A percentile compares a stretch with the other conserved stretches of the same genome.
These are phyloP conservation scores for Claviceps arundinis DNA, from an alignment of 2,329 filamentous ascomycete species.

Conservation along the genomic window DNA sequence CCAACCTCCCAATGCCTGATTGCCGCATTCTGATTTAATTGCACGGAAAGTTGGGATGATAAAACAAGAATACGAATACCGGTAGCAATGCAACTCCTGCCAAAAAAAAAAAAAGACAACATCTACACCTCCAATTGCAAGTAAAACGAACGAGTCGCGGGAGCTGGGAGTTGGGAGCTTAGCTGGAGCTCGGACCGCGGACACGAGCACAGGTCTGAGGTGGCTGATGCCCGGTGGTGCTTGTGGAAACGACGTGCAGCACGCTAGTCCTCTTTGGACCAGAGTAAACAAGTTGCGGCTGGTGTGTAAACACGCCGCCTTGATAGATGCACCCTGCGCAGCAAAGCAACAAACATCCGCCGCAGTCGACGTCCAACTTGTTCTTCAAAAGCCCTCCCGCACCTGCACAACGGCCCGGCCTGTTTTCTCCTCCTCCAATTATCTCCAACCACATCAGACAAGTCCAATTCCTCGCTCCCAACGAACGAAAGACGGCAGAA, in stretches of 20 bases:
- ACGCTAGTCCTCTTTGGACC: slow-evolving; percentile 13
- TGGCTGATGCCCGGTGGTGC: background rate
- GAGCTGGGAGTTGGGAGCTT: too few species aligned
- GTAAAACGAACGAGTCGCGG: too few species aligned
- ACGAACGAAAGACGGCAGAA: slow-evolving; percentile 21
- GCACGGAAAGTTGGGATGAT: too few species aligned
- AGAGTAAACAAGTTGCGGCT: slow-evolving; percentile 14
- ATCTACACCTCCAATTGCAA: too few species aligned
- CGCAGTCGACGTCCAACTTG: background rate
- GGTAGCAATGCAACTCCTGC: too few species aligned
- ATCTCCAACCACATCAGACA: slow-evolving; percentile 23
- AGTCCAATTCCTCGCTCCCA: slow-evolving; percentile 4
- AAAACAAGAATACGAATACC: too few species aligned
- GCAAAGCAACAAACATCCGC: background rate
- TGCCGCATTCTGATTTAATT: too few species aligned
- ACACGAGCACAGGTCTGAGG: background rate
- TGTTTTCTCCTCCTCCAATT: slow-evolving; percentile 23
- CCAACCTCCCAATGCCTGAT: too few species aligned
- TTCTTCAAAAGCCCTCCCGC: slow-evolving; percentile 25
- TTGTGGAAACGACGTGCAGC: slow-evolving; percentile 9
- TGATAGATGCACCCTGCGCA: slow-evolving; percentile 14
- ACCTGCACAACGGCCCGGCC: slow-evolving; percentile 17
- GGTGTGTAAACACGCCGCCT: slow-evolving; percentile 10
- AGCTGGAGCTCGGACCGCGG: background rate
- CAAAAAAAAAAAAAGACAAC: too few species aligned